These are phyloP conservation scores for Umbelopsis sp. DNA, from an alignment of 192 early-diverging fungal species.

Conservation along the genomic window DNA sequence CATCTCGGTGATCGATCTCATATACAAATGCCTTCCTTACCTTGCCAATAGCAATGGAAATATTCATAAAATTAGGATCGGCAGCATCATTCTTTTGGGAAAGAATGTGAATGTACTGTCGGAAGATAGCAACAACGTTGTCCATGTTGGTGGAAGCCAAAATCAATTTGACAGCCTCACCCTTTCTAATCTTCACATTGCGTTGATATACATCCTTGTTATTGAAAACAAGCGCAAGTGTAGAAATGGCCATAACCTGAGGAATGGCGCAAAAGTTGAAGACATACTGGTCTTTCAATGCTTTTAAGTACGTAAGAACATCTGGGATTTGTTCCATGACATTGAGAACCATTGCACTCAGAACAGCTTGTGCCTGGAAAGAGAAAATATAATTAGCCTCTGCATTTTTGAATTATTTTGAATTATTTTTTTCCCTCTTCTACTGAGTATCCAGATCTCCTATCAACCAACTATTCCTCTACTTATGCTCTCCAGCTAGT, in stretches of 20 bases:
- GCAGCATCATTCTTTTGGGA: conserved; percentile 60
- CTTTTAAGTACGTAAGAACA: conserved; percentile 82
- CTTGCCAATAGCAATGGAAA: conserved; percentile 48
- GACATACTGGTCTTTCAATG: conserved; percentile 75
- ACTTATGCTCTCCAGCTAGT: no score
- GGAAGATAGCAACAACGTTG: conserved; percentile 64
- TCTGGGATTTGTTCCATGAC: conserved; percentile 84
- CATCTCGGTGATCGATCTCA: no score
- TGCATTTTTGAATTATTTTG: no score
- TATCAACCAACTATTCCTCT: no score
- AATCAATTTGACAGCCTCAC: conserved; percentile 76
- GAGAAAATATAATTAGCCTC: no score
- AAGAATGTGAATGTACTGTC: conserved; percentile 62
- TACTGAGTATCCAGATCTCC: no score
- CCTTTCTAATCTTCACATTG: conserved; percentile 93
- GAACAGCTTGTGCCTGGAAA: conserved; percentile 65
- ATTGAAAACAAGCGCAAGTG: conserved; percentile 84
- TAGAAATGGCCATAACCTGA: conserved; percentile 99
- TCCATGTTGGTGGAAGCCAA: conserved; percentile 55
- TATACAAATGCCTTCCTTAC: no score
- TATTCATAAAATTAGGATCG: conserved; percentile 66
- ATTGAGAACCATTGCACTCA: conserved; percentile 89
- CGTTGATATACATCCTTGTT: conserved; percentile 77
- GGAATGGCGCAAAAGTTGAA: conserved; percentile 98
- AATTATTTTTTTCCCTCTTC: no score